Base-by-base conservation (phyloP, 345 rosid genomes). In the Populus euphratica region DNA sequence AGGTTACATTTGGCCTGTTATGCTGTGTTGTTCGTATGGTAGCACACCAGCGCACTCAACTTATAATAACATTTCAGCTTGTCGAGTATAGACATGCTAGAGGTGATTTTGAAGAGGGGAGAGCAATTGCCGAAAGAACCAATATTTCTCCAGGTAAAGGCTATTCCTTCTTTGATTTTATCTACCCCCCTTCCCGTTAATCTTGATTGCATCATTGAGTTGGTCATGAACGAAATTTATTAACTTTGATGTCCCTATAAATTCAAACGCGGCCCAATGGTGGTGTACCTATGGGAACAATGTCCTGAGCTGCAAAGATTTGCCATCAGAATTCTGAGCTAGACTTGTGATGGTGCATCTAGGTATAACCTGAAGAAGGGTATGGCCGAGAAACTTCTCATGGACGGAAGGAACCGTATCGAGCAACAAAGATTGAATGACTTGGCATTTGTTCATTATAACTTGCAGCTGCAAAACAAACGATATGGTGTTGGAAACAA, bases 301-400 rank as follows among this genome's bases (percentile, higher is more conserved):
- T 72, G 70, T 43, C 89, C 88, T 0, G 90, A 90, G 81, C 84
- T 90, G 81, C 89, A 88, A 77, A 84, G 77, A 59, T 86, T 88
- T 62, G 87, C 93, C 21, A 75, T 84, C 6, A 83, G 86, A 69
- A 67, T 90, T 18, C 69, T 87, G 71, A 85, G 91, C 63, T 89
- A 91, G 81, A 87, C 93, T 16, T 87, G 88, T 66, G 88, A 83
- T 49, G 92, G 90, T 54, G 85, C 86, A 67, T 82, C 81, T 36
- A 87, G 75, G 77, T 88, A 84, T 56, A 84, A 83, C 63, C 85
- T 91, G 56, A 78, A 87, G 68, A 81, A 87, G 78, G 56, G 77
- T 25, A 33, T 86, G 52, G 92, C 86, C 2, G 90, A 88, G 85
- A 83, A 85, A 83, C 69, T 86, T 52, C 76, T 82, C 35, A 39